Percentiles rank a stretch among this genome's conserved stretches.
Evolutionary conservation across 108 stramenopile species (phyloP).

Genomic region (Conticribra guillardii): DNA sequence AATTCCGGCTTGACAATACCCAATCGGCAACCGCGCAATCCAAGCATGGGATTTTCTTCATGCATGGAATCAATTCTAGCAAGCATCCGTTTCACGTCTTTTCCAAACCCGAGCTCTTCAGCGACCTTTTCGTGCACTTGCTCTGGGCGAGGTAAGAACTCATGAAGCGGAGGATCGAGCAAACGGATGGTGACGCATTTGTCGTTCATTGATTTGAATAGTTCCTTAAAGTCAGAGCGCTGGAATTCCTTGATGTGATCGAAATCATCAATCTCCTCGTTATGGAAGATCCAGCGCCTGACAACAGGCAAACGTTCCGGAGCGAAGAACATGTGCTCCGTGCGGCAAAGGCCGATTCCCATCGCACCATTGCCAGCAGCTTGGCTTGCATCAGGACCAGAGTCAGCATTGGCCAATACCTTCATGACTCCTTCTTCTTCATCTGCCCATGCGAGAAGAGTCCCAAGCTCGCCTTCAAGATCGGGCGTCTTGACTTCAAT

Average conservation of each 20-base stretch:
- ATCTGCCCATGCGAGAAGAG: slow-evolving; percentile 69
- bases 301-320: slow-evolving; percentile 78
- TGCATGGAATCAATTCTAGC: slow-evolving; percentile 66
- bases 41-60: slow-evolving; percentile 88
- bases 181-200: slow-evolving; percentile 81
- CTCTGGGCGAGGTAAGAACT: slow-evolving; percentile 72
- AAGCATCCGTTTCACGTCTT: slow-evolving; percentile 49
- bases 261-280: slow-evolving; percentile 59
- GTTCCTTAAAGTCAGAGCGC: slow-evolving; percentile 66
- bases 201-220: slow-evolving; percentile 76
- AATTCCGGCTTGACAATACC: slow-evolving; percentile 72
- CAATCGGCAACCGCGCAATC: slow-evolving; percentile 80
- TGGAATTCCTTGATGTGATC: slow-evolving; percentile 68
- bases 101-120: slow-evolving; percentile 56
- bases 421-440: slow-evolving; percentile 62
- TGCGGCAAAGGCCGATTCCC: slow-evolving; percentile 85
- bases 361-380: slow-evolving; percentile 75
- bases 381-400: slow-evolving; percentile 75
- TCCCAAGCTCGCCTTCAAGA: slow-evolving; percentile 58
- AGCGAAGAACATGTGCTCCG: slow-evolving; percentile 90
- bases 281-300: slow-evolving; percentile 81
- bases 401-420: slow-evolving; percentile 85
- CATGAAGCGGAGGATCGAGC: slow-evolving; percentile 88
- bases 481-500: slow-evolving; percentile 55
- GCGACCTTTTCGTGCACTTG: slow-evolving; percentile 63